Base-by-base conservation (phyloP, 2,329 filamentous ascomycete genomes). In the Trichoderma lentiforme region DNA sequence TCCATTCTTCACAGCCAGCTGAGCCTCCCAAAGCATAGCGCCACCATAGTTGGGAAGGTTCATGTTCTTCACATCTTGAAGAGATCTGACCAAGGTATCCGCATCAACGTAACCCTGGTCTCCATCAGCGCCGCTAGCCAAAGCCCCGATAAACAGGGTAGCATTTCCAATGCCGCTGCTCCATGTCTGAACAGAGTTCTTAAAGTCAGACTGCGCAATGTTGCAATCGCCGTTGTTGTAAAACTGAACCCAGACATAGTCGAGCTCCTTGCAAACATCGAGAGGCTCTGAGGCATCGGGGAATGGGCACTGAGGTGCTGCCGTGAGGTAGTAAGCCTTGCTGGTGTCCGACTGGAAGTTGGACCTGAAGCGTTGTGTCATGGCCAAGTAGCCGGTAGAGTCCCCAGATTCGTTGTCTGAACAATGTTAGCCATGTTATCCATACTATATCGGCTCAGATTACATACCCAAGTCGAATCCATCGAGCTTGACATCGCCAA, bases 181-280 rank as follows among this genome's bases (percentile, higher is more conserved):
- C 90, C 90, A 92, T 70, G 81, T 82, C 76, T 91, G 86, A 88
- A 90, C 92, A n/a, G 84, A 84, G 15, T 79, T 80, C 80, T 91
- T 89, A 80, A 88, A 91, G 73, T 84, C 86, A 65, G 80, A 83
- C 76, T 87, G 86, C 0, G 79, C 81, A 21, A 77, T 73, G 3
- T 88, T 80, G 28, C 89, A 89, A 76, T 90, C 91, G 77, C 82
- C 87, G 82, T 91, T 91, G 83, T 91, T 91, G 80, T 91, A 91
- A 79, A 91, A 51, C 9, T 51, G 43, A 21, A 51, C 43, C 43
- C 43, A 51, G n/a, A 51, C 43, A 9, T 51, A 51, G n/a, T 51
- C n/a, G 0, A 51, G 43, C 43, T 51, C 43, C 1, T 51, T 51
- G 43, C 43, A 51, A 21, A 51, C n/a, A 21, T 51, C 43, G 21